Percentiles rank a stretch among this genome's conserved stretches.
These are phyloP conservation scores for Tylopilus subfusipes DNA, from an alignment of 768 basidiomycete genomes.

Conservation along the genomic window DNA sequence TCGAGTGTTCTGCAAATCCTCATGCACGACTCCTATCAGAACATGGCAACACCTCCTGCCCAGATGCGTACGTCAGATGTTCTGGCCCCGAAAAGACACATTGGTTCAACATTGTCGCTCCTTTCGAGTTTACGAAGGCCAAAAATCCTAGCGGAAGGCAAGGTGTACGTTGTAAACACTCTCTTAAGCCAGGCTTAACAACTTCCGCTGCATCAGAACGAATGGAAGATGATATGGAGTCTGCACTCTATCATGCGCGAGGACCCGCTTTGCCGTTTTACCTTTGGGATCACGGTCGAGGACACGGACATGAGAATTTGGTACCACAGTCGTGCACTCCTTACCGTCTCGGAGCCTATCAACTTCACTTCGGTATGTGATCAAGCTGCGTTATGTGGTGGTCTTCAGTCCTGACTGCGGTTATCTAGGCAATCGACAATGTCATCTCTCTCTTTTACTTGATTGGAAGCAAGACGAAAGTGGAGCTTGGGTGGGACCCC, in stretches of 20 bases:
- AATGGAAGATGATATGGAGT: constrained; percentile 25
- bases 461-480: no score
- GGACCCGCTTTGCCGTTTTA: constrained; percentile 20
- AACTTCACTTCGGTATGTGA: constrained; percentile 1
- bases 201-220: constrained; percentile 1
- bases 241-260: constrained; percentile 26
- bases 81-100: neutral
- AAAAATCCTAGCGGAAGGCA: rapidly evolving
- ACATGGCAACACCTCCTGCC: constrained; percentile 1
- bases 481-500: no score
- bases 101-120: constrained; percentile 7
- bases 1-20: neutral
- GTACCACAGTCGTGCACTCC: constrained; percentile 7
- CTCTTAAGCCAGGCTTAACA: neutral
- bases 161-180: neutral
- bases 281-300: constrained; percentile 14
- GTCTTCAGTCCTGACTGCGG: no score
- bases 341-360: neutral
- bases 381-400: no score
- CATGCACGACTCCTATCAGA: no score
- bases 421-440: no score
- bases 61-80: neutral
- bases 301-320: constrained; percentile 25
- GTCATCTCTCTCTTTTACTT: no score
- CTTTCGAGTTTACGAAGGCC: constrained; percentile 6